phyloP scores from a whole-genome alignment of 2,329 filamentous ascomycete species.

The Tricladium varicosporioides region DNA sequence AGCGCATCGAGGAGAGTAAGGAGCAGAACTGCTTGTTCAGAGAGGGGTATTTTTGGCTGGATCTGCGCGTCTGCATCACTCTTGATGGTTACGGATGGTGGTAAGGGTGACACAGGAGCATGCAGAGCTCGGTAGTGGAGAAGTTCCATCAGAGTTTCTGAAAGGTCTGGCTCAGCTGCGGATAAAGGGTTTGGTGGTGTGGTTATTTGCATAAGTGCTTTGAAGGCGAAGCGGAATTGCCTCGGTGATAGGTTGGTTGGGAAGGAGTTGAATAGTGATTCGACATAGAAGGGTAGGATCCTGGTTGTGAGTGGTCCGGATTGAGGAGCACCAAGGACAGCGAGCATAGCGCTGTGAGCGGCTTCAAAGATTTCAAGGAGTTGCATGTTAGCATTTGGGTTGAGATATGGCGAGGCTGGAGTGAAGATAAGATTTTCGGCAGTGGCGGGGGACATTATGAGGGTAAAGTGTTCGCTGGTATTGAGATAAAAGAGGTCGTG shows the following conservation, averaged over 20 bases:
- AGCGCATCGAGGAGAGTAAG: constrained; percentile 65
- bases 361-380: constrained; percentile 69
- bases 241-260: constrained; percentile 62
- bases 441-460: constrained; percentile 52
- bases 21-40: constrained; percentile 61
- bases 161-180: constrained; percentile 59
- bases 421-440: constrained; percentile 61
- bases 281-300: constrained; percentile 66
- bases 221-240: constrained; percentile 70
- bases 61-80: constrained; percentile 32
- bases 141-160: constrained; percentile 64
- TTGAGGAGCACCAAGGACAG: constrained; percentile 65
- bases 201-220: constrained; percentile 63
- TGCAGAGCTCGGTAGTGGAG: constrained; percentile 56
- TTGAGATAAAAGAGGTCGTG: constrained; percentile 75
- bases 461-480: constrained; percentile 65
- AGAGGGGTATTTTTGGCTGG: constrained; percentile 39
- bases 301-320: constrained; percentile 59
- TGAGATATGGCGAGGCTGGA: constrained; percentile 64
- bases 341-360: constrained; percentile 66
- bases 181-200: constrained; percentile 63
- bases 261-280: constrained; percentile 65
- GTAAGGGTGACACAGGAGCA: constrained; percentile 48
- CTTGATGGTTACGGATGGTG: constrained; percentile 23
- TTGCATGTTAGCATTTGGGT: constrained; percentile 36